Conservation (phyloP, 2,329 filamentous ascomycete species). For the Aspergillus persii region DNA sequence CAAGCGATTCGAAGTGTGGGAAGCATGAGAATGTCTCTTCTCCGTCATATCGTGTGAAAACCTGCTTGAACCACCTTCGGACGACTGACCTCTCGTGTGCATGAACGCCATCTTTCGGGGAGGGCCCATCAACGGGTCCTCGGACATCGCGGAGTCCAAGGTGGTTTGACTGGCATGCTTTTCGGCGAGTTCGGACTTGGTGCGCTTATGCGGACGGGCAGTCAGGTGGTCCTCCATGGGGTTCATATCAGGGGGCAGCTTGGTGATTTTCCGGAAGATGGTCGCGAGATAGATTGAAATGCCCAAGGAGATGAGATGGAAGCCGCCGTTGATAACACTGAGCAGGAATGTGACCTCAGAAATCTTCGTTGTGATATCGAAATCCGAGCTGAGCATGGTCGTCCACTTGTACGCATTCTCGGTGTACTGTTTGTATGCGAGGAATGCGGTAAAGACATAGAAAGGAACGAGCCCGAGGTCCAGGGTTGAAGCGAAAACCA, state of each 20-base stretch:
- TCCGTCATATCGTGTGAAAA: constrained; percentile 46
- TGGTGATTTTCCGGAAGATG: constrained; percentile 77
- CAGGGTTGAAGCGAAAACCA: constrained; percentile 73
- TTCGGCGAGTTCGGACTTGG: constrained; percentile 60
- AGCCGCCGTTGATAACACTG: constrained; percentile 59
- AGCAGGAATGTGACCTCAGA: constrained; percentile 67
- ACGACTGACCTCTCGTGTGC: constrained; percentile 68
- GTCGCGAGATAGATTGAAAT: constrained; percentile 73
- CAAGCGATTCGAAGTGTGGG: constrained; percentile 40
- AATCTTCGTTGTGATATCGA: constrained; percentile 57
- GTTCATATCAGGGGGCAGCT: constrained; percentile 90
- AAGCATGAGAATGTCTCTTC: constrained; percentile 49
- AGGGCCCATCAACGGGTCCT: constrained; percentile 43
- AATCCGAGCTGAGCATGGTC: constrained; percentile 60
- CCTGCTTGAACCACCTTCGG: constrained; percentile 55
- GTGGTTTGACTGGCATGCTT: constrained; percentile 60
- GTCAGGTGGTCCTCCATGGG: constrained; percentile 85
- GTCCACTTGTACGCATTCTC: constrained; percentile 56
- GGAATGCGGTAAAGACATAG: constrained; percentile 58
- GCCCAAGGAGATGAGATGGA: constrained; percentile 69
- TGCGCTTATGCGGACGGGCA: constrained; percentile 71
- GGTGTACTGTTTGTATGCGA: constrained; percentile 53
- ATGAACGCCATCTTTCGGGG: constrained; percentile 68
- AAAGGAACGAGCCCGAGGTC: constrained; percentile 67
- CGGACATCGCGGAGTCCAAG: constrained; percentile 41